Percentiles rank a stretch among this genome's conserved stretches.
phyloP scores from a whole-genome alignment of 2,329 filamentous ascomycete genomes.

The Shiraia bambusicola region DNA sequence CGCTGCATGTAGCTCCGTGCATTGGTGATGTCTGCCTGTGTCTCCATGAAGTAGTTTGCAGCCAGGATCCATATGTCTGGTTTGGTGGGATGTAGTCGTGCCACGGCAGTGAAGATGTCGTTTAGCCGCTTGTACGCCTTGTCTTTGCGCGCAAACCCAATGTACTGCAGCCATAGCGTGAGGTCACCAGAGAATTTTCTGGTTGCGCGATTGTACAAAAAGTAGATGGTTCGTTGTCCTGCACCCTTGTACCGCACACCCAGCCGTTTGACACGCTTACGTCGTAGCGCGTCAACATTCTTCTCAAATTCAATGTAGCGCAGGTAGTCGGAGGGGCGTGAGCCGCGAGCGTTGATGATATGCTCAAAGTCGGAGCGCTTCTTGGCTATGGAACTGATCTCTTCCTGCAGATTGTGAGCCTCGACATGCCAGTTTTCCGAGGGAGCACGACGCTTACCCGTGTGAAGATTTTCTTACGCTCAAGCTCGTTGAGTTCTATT shows the following conservation, averaged over 20 bases:
- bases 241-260: slow-evolving; percentile 71
- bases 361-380: slow-evolving; percentile 95
- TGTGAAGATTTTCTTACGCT: slow-evolving; percentile 87
- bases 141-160: slow-evolving; percentile 74
- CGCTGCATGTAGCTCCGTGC: slow-evolving; percentile 85
- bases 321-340: slow-evolving; percentile 73
- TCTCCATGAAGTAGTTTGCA: slow-evolving; percentile 75
- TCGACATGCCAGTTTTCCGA: background rate
- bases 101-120: slow-evolving; percentile 64
- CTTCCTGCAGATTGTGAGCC: slow-evolving; percentile 59
- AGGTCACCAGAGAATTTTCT: slow-evolving; percentile 80
- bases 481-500: slow-evolving; percentile 87
- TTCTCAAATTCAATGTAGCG: slow-evolving; percentile 76
- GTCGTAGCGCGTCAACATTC: slow-evolving; percentile 70
- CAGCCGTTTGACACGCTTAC: slow-evolving; percentile 79
- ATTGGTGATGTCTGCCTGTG: slow-evolving; percentile 81
- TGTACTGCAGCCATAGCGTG: slow-evolving; percentile 85
- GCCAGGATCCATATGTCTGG: slow-evolving; percentile 81
- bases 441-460: slow-evolving; percentile 54
- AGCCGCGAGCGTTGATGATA: slow-evolving; percentile 77
- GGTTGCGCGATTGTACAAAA: slow-evolving; percentile 84
- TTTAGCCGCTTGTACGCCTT: slow-evolving; percentile 62
- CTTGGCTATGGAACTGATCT: slow-evolving; percentile 83
- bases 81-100: slow-evolving; percentile 84
- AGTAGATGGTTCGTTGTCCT: slow-evolving; percentile 81